Conservation (phyloP, 2,329 filamentous ascomycete species). For the Penicillium sclerotigenum region DNA sequence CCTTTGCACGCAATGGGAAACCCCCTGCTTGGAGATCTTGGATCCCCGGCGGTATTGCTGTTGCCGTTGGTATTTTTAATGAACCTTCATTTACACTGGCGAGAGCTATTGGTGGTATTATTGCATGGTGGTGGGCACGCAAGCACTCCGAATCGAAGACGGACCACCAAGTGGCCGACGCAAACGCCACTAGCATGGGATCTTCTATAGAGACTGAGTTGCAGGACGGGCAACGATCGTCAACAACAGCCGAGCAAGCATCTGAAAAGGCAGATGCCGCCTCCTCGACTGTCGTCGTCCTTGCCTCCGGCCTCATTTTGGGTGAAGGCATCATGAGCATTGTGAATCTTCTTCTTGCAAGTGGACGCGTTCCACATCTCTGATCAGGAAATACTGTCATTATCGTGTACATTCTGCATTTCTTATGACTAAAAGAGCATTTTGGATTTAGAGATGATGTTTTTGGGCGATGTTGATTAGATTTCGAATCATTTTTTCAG, state of each 20-base stretch:
- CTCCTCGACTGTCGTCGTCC: constrained; percentile 72
- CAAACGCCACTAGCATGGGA: not conserved
- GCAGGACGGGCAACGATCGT: not conserved
- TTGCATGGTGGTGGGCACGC: constrained; percentile 74
- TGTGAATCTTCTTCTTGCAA: constrained; percentile 79
- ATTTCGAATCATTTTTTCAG: not conserved
- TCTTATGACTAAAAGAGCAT: not conserved
- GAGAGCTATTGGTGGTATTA: constrained; percentile 72
- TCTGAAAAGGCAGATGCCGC: constrained; percentile 34
- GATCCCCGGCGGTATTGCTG: constrained; percentile 81
- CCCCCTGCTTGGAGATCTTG: constrained; percentile 63
- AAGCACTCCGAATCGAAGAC: constrained; percentile 27
- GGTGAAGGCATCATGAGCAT: constrained; percentile 92
- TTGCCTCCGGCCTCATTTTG: constrained; percentile 85
- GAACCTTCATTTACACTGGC: constrained; percentile 93
- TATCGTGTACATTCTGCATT: not conserved
- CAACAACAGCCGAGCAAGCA: constrained; percentile 42
- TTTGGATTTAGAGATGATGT: not conserved
- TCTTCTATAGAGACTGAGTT: constrained; percentile 1
- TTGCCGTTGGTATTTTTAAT: constrained; percentile 98
- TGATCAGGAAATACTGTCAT: constrained; percentile 31
- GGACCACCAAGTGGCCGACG: not conserved
- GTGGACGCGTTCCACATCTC: constrained; percentile 70
- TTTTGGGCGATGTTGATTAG: not conserved
- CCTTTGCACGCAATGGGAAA: constrained; percentile 28